These are phyloP conservation scores for Aegilops tauschii DNA, from an alignment of 176 grass and related monocot species.

Conservation along the genomic window DNA sequence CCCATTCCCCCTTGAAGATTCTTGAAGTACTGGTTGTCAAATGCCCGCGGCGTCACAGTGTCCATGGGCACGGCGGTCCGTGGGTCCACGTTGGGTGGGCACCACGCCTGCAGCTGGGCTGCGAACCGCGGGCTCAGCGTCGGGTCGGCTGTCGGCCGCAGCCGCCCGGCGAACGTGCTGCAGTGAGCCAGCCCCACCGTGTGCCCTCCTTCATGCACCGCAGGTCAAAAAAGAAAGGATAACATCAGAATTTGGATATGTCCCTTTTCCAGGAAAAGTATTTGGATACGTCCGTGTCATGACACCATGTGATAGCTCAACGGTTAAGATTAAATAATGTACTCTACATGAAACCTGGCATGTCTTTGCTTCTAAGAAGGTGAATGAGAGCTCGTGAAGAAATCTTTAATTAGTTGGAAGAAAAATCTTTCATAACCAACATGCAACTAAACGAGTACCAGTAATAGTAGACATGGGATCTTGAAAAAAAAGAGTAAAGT, in stretches of 20 bases:
- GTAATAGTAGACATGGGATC: not conserved
- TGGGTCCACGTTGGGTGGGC: conserved; percentile 54
- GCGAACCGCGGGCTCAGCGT: conserved; percentile 47
- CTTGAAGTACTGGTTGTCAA: conserved; percentile 82
- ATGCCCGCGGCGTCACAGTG: conserved; percentile 37
- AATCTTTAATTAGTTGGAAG: not conserved
- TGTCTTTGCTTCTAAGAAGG: not conserved
- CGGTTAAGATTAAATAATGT: not conserved
- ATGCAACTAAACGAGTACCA: not conserved
- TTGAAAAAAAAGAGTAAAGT: too few species aligned
- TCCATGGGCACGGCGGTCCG: conserved; percentile 58
- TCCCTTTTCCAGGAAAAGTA: too few species aligned
- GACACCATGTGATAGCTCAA: not conserved
- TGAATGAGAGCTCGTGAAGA: not conserved
- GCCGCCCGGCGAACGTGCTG: conserved; percentile 38
- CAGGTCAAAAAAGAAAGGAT: not conserved
- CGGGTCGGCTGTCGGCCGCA: conserved; percentile 29
- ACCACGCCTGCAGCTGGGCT: conserved; percentile 39
- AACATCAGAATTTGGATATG: not conserved
- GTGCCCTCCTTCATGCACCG: conserved; percentile 33
- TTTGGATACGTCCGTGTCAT: not conserved
- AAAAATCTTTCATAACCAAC: not conserved
- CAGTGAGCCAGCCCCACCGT: conserved; percentile 76
- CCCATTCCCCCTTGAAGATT: conserved; percentile 72
- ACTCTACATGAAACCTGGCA: not conserved